phyloP scores from a whole-genome alignment of 805 yeast species.

The Zygoascus biomembranicola region DNA sequence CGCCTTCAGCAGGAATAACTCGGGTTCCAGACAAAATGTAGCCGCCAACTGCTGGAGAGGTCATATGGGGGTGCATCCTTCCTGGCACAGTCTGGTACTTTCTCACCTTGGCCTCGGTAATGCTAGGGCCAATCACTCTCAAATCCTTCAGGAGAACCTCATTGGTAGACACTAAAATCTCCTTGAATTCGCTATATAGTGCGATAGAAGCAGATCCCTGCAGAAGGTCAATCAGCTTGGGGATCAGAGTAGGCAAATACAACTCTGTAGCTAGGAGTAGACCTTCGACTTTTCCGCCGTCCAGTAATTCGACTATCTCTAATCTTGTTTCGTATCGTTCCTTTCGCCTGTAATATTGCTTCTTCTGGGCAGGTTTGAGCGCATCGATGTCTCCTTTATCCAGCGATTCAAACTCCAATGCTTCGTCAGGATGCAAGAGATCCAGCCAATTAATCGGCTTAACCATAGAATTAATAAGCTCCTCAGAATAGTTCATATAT shows the following conservation, averaged over 20 bases:
- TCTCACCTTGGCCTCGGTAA: constrained; percentile 74
- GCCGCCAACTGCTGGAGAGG: constrained; percentile 89
- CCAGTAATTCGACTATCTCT: constrained; percentile 37
- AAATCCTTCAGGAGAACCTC: constrained; percentile 58
- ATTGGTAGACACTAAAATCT: constrained; percentile 64
- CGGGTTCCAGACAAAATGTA: constrained; percentile 69
- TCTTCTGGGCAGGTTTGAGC: constrained; percentile 50
- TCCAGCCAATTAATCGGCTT: constrained; percentile 71
- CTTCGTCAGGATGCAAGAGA: constrained; percentile 67
- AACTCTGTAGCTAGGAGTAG: constrained; percentile 67
- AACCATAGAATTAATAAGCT: constrained; percentile 45
- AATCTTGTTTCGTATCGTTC: constrained; percentile 39
- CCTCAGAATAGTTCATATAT: constrained; percentile 50
- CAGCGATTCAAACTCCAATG: constrained; percentile 35
- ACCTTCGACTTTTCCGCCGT: constrained; percentile 59
- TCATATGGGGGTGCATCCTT: constrained; percentile 90
- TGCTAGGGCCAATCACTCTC: constrained; percentile 71
- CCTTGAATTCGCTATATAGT: constrained; percentile 74
- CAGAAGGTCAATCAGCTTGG: constrained; percentile 50
- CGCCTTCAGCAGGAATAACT: constrained; percentile 61
- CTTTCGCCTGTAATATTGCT: constrained; percentile 59
- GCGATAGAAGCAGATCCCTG: constrained; percentile 87
- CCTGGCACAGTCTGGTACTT: constrained; percentile 92
- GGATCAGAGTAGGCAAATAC: constrained; percentile 56
- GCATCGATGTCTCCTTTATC: constrained; percentile 45